Evolutionary conservation across 345 rosid genomes (phyloP).

Genomic region (Gossypium australe): DNA sequence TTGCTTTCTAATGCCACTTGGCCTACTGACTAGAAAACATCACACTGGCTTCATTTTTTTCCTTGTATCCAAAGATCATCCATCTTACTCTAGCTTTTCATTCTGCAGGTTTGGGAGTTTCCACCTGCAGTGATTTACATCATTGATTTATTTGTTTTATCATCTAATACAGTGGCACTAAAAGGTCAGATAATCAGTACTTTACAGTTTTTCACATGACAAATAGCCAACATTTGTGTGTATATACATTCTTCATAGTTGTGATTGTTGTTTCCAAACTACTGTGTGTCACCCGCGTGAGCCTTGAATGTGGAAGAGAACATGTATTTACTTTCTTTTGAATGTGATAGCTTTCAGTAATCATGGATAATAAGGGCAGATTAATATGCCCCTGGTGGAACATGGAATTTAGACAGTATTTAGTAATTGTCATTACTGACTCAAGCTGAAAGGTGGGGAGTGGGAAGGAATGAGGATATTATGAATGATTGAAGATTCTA

Average conservation of each 20-base stretch:
- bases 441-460: background rate
- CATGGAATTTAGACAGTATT: background rate
- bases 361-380: background rate
- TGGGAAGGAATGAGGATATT: background rate
- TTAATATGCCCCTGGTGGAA: background rate
- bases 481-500: conserved; percentile 5
- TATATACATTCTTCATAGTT: background rate
- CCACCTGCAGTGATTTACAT: conserved; percentile 65
- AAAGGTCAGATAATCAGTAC: conserved; percentile 46
- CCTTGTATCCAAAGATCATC: background rate
- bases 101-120: conserved; percentile 75
- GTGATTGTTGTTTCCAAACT: background rate
- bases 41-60: background rate
- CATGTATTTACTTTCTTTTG: background rate
- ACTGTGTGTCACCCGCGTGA: background rate
- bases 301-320: background rate
- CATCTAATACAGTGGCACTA: conserved; percentile 66
- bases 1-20: conserved; percentile 18
- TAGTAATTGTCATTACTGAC: background rate
- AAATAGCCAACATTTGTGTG: background rate
- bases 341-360: background rate
- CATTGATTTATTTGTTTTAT: conserved; percentile 64
- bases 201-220: background rate
- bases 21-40: background rate
- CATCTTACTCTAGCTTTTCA: conserved; percentile 10